Evolutionary conservation across 176 grass and related monocot species (phyloP).

Genomic region (Ensete ventricosum): DNA sequence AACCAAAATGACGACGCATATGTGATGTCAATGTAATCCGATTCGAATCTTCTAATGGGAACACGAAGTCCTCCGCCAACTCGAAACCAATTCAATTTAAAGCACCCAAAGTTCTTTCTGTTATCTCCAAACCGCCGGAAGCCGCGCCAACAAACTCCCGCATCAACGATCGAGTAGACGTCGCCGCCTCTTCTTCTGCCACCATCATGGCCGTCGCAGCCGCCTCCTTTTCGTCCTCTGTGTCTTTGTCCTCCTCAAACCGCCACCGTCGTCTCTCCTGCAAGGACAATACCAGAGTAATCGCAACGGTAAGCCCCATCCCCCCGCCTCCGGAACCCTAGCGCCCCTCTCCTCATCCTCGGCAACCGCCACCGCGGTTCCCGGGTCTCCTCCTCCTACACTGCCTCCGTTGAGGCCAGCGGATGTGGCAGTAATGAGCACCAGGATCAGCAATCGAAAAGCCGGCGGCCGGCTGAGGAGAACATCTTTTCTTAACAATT

Average conservation of each 20-base stretch:
- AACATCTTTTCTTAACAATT: slow-evolving; percentile 32
- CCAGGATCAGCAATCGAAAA: slow-evolving; percentile 19
- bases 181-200: not conserved
- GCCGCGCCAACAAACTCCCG: not conserved
- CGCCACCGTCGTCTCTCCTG: not conserved
- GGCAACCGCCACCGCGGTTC: not conserved
- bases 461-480: slow-evolving; percentile 62
- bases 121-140: not conserved
- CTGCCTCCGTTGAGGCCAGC: not conserved
- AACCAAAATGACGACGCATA: no score
- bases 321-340: not conserved
- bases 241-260: not conserved
- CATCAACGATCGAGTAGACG: not conserved
- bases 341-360: not conserved
- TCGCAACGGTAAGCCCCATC: not conserved
- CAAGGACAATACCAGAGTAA: not conserved
- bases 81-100: no score
- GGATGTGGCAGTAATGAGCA: not conserved
- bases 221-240: not conserved
- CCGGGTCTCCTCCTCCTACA: not conserved
- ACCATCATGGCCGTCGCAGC: not conserved
- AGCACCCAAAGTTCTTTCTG: no score
- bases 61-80: no score
- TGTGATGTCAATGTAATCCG: no score
- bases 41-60: no score